phyloP scores from a whole-genome alignment of 2,329 filamentous ascomycete genomes.

The Hypocrella siamensis region DNA sequence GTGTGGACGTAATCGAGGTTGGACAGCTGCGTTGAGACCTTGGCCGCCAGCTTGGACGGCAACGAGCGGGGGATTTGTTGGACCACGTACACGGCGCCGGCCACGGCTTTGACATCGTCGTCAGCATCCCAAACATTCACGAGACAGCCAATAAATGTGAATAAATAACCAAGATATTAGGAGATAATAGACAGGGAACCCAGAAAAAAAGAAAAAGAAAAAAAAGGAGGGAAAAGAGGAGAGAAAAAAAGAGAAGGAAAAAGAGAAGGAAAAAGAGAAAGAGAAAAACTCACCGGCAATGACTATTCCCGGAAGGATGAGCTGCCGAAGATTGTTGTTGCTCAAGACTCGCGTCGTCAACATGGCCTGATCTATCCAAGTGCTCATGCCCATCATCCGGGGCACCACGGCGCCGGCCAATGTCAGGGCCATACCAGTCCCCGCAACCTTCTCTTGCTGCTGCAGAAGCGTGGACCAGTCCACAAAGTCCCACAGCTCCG shows the following conservation, averaged over 20 bases:
- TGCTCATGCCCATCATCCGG: constrained; percentile 64
- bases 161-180: too few species aligned
- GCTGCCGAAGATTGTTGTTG: constrained; percentile 61
- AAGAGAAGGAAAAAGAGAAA: not conserved
- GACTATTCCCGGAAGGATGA: constrained; percentile 68
- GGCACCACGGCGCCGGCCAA: constrained; percentile 74
- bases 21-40: constrained; percentile 66
- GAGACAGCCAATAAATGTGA: not conserved
- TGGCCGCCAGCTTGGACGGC: constrained; percentile 68
- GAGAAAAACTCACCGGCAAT: constrained; percentile 49
- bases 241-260: not conserved
- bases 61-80: constrained; percentile 80
- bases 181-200: constrained; percentile 8
- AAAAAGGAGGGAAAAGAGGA: not conserved
- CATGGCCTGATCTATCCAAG: constrained; percentile 79
- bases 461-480: constrained; percentile 73
- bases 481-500: constrained; percentile 87
- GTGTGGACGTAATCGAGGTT: constrained; percentile 84
- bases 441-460: constrained; percentile 84
- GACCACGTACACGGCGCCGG: constrained; percentile 67
- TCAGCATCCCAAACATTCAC: not conserved
- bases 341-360: constrained; percentile 69
- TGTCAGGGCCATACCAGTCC: constrained; percentile 88
- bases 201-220: not conserved
- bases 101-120: constrained; percentile 35